A percentile compares a stretch with the other conserved stretches of the same genome.
These are phyloP conservation scores for Trifolium fragiferum DNA, from an alignment of 306 rosid genomes.

Conservation along the genomic window DNA sequence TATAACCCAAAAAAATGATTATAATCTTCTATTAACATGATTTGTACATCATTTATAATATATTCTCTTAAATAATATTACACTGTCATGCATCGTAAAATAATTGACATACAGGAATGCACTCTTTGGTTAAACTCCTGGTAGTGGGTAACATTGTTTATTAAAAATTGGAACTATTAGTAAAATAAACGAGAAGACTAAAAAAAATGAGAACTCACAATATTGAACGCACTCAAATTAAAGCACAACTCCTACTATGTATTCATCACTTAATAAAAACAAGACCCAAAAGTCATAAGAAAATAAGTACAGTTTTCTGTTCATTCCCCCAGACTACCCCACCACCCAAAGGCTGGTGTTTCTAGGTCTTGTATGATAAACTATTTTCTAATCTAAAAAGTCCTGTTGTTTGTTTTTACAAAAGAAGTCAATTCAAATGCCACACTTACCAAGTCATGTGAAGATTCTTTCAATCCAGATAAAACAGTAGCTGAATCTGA, in stretches of 20 bases:
- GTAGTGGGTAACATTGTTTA: not conserved
- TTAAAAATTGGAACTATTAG: not conserved
- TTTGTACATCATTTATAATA: not conserved
- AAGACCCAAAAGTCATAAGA: not conserved
- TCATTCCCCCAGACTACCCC: not conserved
- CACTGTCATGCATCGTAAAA: not conserved
- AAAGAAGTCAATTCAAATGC: constrained; percentile 32
- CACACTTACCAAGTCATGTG: constrained; percentile 91
- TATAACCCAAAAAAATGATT: not conserved
- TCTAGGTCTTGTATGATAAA: not conserved
- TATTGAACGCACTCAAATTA: not conserved
- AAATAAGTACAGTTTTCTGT: not conserved
- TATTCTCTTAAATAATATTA: not conserved
- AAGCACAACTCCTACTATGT: not conserved
- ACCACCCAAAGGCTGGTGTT: constrained; percentile 3
- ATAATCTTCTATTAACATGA: not conserved
- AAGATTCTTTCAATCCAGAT: constrained; percentile 83
- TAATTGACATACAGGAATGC: not conserved
- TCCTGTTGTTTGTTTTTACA: constrained; percentile 12
- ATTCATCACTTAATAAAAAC: not conserved
- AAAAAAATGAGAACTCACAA: not conserved
- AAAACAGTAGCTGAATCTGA: constrained; percentile 83
- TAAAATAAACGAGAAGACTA: not conserved
- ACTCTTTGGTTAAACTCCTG: not conserved
- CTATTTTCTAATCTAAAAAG: not conserved